Evolutionary conservation across 805 yeast species (phyloP).

Genomic region (Sugiyamaella qingdaonensis): DNA sequence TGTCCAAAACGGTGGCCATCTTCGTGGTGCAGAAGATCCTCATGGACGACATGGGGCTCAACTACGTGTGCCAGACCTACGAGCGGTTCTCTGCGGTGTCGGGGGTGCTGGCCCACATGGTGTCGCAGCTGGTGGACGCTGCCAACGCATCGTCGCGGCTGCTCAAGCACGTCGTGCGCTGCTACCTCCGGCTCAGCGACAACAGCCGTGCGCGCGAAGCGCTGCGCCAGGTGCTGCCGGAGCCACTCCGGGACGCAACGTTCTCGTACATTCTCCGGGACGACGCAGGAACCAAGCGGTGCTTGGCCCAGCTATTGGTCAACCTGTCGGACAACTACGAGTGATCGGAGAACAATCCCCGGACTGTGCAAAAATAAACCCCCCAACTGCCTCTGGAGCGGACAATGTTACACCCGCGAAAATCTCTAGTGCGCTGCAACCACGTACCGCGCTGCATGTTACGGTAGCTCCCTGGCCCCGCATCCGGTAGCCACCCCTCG

Average conservation of each 20-base stretch:
- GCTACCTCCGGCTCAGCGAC: constrained; percentile 86
- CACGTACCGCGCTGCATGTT: neutral
- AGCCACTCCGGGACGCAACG: constrained; percentile 81
- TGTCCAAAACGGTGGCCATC: constrained; percentile 93
- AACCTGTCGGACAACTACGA: constrained; percentile 48
- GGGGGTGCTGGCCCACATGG: constrained; percentile 81
- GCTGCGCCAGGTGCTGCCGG: constrained; percentile 76
- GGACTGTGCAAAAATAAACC: neutral
- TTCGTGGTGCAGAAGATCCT: constrained; percentile 91
- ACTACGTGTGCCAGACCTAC: constrained; percentile 90
- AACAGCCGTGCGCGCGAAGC: constrained; percentile 88
- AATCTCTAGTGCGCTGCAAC: neutral
- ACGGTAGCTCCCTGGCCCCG: no score
- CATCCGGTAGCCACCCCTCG: no score
- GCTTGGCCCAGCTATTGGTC: constrained; percentile 75
- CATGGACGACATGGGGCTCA: constrained; percentile 85
- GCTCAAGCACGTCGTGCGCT: constrained; percentile 88
- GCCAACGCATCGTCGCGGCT: constrained; percentile 68
- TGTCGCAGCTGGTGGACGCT: constrained; percentile 70
- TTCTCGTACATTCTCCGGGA: constrained; percentile 75
- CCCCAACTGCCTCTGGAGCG: neutral
- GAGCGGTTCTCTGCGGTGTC: constrained; percentile 94
- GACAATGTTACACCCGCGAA: constrained; percentile 1
- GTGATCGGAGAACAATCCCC: constrained; percentile 2
- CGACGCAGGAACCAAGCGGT: constrained; percentile 81